phyloP scores from a whole-genome alignment of 1,284 basidiomycete species.

The Malassezia sympodialis region DNA sequence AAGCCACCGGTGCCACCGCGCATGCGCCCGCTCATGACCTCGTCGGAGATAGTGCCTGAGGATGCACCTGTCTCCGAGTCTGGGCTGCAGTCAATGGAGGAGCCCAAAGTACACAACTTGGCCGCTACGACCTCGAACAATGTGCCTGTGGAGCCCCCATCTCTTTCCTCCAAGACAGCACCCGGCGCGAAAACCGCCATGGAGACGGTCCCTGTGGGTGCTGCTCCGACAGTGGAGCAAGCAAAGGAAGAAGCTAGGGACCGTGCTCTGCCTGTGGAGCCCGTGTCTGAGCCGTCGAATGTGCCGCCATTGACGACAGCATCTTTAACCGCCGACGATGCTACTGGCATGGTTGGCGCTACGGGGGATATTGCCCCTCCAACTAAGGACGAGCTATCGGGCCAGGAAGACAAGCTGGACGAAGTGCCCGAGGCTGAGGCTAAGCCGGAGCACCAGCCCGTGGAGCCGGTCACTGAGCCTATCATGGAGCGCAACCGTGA shows the following conservation, averaged over 20 bases:
- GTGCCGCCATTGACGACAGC: too few relatives aligned
- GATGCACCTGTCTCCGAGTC: neutral
- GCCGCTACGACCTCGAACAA: neutral
- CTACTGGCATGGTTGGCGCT: too few relatives aligned
- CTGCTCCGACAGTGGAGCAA: neutral
- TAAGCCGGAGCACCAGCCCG: neutral
- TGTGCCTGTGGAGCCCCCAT: neutral
- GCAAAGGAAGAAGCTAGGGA: neutral
- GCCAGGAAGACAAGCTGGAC: neutral
- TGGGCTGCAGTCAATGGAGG: neutral
- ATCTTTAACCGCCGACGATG: too few relatives aligned
- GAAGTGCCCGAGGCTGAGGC: neutral
- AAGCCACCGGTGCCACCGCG: neutral
- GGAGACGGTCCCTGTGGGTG: neutral
- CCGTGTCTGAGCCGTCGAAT: too few relatives aligned
- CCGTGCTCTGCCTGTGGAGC: too few relatives aligned
- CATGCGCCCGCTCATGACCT: slow-evolving; percentile 1
- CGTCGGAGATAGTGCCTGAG: neutral
- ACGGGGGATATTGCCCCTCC: neutral
- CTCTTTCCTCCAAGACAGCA: neutral
- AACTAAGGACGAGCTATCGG: neutral
- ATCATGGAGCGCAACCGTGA: neutral
- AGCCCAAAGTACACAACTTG: neutral
- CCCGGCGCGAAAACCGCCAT: neutral
- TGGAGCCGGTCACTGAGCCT: neutral